phyloP scores from a whole-genome alignment of 495 filamentous ascomycete species.

The Glonium stellatum region DNA sequence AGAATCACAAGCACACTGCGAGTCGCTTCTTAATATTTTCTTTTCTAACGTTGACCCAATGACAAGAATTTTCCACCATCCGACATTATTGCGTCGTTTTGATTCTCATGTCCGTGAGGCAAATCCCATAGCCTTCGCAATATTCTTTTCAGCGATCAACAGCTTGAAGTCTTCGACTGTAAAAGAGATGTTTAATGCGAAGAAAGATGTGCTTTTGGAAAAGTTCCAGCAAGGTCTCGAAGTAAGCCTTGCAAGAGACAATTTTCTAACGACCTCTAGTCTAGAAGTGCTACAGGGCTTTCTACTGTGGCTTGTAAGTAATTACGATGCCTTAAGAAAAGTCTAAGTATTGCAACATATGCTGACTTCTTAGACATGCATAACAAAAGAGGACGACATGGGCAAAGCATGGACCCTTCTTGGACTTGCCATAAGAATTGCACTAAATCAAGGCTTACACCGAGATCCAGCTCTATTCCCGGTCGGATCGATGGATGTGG shows the following conservation, averaged over 20 bases:
- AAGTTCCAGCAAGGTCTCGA: slow-evolving; percentile 24
- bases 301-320: slow-evolving; percentile 20
- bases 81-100: slow-evolving; percentile 22
- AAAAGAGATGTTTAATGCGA: slow-evolving; percentile 19
- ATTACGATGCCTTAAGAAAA: background rate
- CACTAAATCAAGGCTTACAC: slow-evolving; percentile 25
- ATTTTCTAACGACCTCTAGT: slow-evolving; percentile 23
- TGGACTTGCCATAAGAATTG: slow-evolving; percentile 23
- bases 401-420: slow-evolving; percentile 29
- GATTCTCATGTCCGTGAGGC: slow-evolving; percentile 10
- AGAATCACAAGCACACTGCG: slow-evolving; percentile 14
- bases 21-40: slow-evolving; percentile 20
- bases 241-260: slow-evolving; percentile 21
- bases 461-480: slow-evolving; percentile 27
- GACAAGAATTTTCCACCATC: slow-evolving; percentile 20
- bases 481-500: slow-evolving; percentile 18
- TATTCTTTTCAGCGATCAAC: slow-evolving; percentile 23
- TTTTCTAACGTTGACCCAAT: slow-evolving; percentile 27
- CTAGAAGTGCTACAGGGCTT: slow-evolving; percentile 26
- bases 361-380: slow-evolving; percentile 17
- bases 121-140: slow-evolving; percentile 20
- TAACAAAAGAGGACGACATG: slow-evolving; percentile 28
- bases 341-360: background rate
- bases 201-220: slow-evolving; percentile 14
- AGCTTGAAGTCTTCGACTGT: slow-evolving; percentile 12